Conservation (phyloP, 2,329 filamentous ascomycete species). For the Cladorrhinum sp. region DNA sequence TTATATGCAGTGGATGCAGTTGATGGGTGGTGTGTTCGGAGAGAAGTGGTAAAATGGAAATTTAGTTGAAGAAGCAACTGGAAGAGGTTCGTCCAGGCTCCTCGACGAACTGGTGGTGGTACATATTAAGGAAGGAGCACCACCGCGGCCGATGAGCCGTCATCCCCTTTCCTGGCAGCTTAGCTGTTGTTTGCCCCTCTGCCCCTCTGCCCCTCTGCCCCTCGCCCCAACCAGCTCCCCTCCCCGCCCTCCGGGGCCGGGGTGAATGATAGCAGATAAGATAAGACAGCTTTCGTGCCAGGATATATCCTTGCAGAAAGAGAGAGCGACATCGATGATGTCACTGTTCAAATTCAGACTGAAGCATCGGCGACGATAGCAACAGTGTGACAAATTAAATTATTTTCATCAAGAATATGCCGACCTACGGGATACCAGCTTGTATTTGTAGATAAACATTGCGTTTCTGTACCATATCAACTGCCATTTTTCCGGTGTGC, state of each 20-base stretch:
- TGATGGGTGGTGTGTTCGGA: background rate
- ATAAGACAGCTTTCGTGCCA: background rate
- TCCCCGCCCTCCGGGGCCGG: background rate
- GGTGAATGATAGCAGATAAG: conserved; percentile 12
- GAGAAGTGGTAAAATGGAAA: background rate
- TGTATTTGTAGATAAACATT: background rate
- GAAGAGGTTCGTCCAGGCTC: conserved; percentile 6
- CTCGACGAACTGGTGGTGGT: background rate
- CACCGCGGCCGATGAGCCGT: background rate
- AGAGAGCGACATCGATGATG: background rate
- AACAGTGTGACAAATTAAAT: background rate
- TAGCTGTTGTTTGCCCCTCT: conserved; percentile 10
- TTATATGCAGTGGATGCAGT: too few species aligned
- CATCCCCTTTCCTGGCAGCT: background rate
- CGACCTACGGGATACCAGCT: background rate
- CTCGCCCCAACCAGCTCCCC: conserved; percentile 6
- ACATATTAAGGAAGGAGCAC: background rate
- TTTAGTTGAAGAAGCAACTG: background rate
- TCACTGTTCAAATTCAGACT: background rate
- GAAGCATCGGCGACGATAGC: background rate
- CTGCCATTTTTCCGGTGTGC: background rate
- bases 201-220: conserved; percentile 9
- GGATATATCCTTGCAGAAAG: background rate
- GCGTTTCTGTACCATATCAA: background rate
- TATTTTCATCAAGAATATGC: background rate